phyloP scores from a whole-genome alignment of 139 green algal species.

The Pleodorina starrii region DNA sequence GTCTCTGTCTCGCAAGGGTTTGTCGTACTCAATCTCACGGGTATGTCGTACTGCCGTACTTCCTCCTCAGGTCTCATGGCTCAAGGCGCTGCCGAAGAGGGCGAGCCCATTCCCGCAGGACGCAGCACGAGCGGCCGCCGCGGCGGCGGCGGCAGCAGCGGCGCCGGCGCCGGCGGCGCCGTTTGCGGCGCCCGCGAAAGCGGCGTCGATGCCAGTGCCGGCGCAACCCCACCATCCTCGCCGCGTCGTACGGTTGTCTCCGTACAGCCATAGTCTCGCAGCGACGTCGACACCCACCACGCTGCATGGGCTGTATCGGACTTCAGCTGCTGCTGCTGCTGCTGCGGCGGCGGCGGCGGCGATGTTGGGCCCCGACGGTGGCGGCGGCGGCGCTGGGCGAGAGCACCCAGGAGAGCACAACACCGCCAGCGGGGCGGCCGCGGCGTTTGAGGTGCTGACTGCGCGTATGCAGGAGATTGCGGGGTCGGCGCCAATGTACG shows the following conservation, averaged over 20 bases:
- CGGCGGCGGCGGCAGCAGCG: background rate
- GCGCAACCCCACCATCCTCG: background rate
- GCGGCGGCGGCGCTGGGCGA: background rate
- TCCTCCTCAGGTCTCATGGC: conserved; percentile 11
- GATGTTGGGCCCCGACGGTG: background rate
- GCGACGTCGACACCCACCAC: too few relatives aligned
- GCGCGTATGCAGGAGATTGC: background rate
- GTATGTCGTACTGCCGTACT: too few relatives aligned
- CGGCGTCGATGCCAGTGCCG: too few relatives aligned
- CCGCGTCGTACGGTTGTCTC: background rate
- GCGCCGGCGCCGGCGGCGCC: too few relatives aligned
- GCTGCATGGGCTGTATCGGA: too few relatives aligned
- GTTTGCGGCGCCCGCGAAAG: too few relatives aligned
- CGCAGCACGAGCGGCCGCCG: background rate
- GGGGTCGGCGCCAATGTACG: conserved; percentile 6
- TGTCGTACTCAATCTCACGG: too few relatives aligned
- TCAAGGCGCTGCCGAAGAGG: conserved; percentile 29
- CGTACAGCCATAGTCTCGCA: background rate
- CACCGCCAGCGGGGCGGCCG: background rate
- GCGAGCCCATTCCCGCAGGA: conserved; percentile 36
- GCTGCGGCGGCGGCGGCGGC: background rate
- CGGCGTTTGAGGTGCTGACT: background rate
- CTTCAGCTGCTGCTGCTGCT: background rate
- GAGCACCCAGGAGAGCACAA: background rate
- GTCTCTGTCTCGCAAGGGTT: too few relatives aligned